Conservation (phyloP, 805 yeast genomes). For the Ogataea pignaliae region DNA sequence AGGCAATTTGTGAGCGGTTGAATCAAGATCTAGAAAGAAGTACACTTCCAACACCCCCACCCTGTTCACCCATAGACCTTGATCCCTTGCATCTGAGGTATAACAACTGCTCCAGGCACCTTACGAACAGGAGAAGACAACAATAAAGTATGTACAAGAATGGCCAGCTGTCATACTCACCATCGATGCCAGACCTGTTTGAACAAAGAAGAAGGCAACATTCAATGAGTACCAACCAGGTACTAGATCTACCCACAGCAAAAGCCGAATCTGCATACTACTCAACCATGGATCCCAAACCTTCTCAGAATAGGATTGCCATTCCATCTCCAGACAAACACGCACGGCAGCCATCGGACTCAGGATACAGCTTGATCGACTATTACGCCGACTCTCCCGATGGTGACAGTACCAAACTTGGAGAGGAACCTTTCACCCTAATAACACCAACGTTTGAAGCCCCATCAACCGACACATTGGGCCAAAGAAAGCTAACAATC, state of each 20-base stretch:
- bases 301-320: background rate
- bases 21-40: too few species aligned
- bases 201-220: background rate
- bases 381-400: conserved; percentile 13
- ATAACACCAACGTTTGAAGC: conserved; percentile 4
- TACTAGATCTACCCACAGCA: background rate
- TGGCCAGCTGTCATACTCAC: conserved; percentile 2
- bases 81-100: too few species aligned
- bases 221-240: background rate
- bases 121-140: background rate
- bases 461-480: background rate
- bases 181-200: conserved; percentile 6
- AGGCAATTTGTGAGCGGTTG: too few species aligned
- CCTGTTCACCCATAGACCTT: too few species aligned
- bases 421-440: conserved; percentile 15
- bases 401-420: background rate
- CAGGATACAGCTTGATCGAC: conserved; percentile 18
- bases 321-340: background rate
- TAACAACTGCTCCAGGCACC: background rate
- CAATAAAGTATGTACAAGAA: background rate
- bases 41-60: too few species aligned
- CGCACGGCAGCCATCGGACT: conserved; percentile 14
- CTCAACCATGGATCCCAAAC: background rate
- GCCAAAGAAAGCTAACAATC: conserved; percentile 5
- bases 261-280: background rate